These are phyloP conservation scores for Plasmodium billcollinsi DNA, from an alignment of 169 alveolate species.

Conservation along the genomic window DNA sequence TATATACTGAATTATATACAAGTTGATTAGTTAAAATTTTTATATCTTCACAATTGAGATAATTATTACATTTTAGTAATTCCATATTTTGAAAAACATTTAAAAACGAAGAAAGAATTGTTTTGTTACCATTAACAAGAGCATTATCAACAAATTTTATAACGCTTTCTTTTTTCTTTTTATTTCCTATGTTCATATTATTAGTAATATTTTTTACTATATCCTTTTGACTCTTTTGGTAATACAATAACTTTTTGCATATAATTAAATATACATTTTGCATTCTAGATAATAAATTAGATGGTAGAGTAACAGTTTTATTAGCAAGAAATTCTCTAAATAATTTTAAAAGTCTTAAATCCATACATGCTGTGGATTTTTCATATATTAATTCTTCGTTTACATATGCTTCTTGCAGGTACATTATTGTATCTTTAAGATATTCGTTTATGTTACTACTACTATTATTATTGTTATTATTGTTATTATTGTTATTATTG, in stretches of 20 bases:
- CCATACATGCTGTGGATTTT: constrained; percentile 31
- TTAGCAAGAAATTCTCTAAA: constrained; percentile 64
- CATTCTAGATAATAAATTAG: constrained; percentile 41
- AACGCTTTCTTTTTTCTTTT: constrained; percentile 31
- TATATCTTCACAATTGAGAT: constrained; percentile 43
- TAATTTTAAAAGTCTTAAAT: constrained; percentile 50
- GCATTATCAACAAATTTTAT: constrained; percentile 47
- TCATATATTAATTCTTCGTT: constrained; percentile 58
- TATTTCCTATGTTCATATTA: constrained; percentile 6
- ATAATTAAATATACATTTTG: constrained; percentile 19
- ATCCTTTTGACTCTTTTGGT: constrained; percentile 54
- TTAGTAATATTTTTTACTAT: constrained; percentile 25
- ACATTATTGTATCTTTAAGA: neutral
- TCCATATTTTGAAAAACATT: constrained; percentile 22
- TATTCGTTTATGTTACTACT: neutral
- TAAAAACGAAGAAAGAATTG: constrained; percentile 26
- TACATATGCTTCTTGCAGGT: constrained; percentile 18
- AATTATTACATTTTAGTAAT: constrained; percentile 45
- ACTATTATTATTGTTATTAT: neutral
- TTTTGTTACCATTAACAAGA: constrained; percentile 35
- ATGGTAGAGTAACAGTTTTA: constrained; percentile 38
- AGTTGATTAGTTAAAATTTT: constrained; percentile 48
- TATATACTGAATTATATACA: constrained; percentile 17
- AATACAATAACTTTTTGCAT: constrained; percentile 59
- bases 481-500: too few species aligned